Evolutionary conservation across 208 protist genomes (phyloP).

Genomic region (Porcisia deanei): DNA sequence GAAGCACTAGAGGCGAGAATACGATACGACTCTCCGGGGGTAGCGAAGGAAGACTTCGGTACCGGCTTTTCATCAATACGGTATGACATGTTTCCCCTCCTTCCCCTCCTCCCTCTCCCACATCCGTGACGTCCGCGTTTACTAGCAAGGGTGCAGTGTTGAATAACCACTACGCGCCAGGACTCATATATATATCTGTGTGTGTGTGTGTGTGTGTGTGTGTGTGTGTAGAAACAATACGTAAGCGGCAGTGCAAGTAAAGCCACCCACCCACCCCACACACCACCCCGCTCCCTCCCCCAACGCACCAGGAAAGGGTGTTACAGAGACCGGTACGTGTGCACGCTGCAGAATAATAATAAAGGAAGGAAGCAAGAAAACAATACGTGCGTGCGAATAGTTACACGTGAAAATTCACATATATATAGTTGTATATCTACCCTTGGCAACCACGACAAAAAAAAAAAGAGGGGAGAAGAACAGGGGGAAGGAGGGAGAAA

Average conservation of each 20-base stretch:
- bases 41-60: slow-evolving; percentile 62
- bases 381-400: too few species aligned
- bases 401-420: too few species aligned
- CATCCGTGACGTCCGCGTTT: neutral
- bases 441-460: too few species aligned
- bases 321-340: neutral
- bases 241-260: neutral
- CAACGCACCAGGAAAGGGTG: neutral
- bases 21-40: slow-evolving; percentile 69
- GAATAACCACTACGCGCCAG: neutral
- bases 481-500: neutral
- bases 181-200: neutral
- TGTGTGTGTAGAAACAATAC: neutral
- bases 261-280: neutral
- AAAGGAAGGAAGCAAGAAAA: neutral
- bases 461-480: neutral
- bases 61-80: slow-evolving; percentile 26
- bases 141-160: neutral
- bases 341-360: neutral
- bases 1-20: slow-evolving; percentile 74
- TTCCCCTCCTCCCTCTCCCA: too few species aligned
- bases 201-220: slow-evolving; percentile 5
- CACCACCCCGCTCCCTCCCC: too few species aligned
- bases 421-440: too few species aligned
- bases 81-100: slow-evolving; percentile 37